Percentiles rank a stretch among this genome's conserved stretches.
phyloP scores from a whole-genome alignment of 192 early-diverging fungal species.

The Coemansia sp. region DNA sequence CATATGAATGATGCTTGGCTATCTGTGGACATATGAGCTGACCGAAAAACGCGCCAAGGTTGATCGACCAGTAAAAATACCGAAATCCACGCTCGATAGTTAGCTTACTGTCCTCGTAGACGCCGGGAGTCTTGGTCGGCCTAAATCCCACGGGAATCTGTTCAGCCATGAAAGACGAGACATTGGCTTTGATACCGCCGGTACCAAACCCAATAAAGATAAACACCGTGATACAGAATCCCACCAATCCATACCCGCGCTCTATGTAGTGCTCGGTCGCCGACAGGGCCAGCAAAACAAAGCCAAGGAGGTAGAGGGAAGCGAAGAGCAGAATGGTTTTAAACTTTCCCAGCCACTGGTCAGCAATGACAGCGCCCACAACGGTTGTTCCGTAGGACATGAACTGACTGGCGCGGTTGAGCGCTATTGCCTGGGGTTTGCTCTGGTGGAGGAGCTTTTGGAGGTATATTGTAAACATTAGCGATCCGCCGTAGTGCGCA shows the following conservation, averaged over 20 bases:
- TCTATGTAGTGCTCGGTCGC: slow-evolving; percentile 56
- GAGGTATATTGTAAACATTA: slow-evolving; percentile 59
- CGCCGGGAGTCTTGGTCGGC: slow-evolving; percentile 24
- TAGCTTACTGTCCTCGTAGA: slow-evolving; percentile 57
- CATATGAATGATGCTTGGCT: slow-evolving; percentile 60
- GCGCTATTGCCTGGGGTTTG: slow-evolving; percentile 48
- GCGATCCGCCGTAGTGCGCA: slow-evolving; percentile 58
- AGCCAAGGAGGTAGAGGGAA: slow-evolving; percentile 61
- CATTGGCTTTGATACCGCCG: slow-evolving; percentile 76
- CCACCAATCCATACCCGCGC: slow-evolving; percentile 55
- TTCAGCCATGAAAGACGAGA: slow-evolving; percentile 70
- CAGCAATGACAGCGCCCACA: slow-evolving; percentile 63
- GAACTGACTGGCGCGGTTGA: slow-evolving; percentile 57
- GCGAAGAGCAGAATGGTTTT: slow-evolving; percentile 66
- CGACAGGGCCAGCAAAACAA: slow-evolving; percentile 59
- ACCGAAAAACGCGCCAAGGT: slow-evolving; percentile 57
- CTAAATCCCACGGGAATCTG: slow-evolving; percentile 49
- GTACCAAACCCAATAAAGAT: slow-evolving; percentile 64
- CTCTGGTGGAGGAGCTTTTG: slow-evolving; percentile 44
- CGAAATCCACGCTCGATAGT: slow-evolving; percentile 69
- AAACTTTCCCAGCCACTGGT: slow-evolving; percentile 71
- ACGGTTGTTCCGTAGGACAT: slow-evolving; percentile 57
- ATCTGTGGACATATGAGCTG: slow-evolving; percentile 55
- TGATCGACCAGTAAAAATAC: slow-evolving; percentile 72
- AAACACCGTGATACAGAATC: slow-evolving; percentile 62